These are phyloP conservation scores for Fusarium multiceps DNA, from an alignment of 2,329 filamentous ascomycete species.

Conservation along the genomic window DNA sequence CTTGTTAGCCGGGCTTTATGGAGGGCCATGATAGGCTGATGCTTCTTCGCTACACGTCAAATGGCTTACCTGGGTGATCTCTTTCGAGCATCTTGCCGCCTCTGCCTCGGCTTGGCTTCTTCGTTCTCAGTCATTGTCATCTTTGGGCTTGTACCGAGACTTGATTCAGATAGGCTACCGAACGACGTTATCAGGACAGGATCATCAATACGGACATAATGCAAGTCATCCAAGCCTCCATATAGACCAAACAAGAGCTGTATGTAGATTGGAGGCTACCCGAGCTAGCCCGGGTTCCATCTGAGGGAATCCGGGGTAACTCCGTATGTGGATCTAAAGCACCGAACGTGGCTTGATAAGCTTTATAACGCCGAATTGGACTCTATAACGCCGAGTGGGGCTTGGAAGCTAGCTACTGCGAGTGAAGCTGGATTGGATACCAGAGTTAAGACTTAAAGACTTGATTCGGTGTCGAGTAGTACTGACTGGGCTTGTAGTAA, in stretches of 20 bases:
- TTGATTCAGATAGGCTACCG: background rate
- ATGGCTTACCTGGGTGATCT: background rate
- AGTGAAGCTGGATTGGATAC: background rate
- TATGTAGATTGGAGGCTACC: too few relatives aligned
- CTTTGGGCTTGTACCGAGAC: background rate
- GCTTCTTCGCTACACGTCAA: accelerated
- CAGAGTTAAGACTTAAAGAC: background rate
- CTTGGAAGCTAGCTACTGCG: background rate
- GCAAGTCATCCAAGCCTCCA: background rate
- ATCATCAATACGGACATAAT: background rate
- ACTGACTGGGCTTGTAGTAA: accelerated
- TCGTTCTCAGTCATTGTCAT: background rate
- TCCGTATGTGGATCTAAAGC: background rate
- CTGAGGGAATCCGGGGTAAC: background rate
- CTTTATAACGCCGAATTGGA: background rate
- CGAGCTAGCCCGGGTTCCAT: too few relatives aligned
- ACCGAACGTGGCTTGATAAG: background rate
- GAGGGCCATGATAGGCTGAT: background rate
- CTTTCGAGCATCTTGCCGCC: background rate
- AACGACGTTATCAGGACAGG: background rate
- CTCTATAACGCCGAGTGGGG: background rate
- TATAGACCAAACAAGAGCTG: too few relatives aligned
- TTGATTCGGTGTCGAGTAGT: background rate
- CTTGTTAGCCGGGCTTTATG: background rate
- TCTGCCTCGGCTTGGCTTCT: background rate